Evolutionary conservation across 345 rosid species (phyloP), one percentile per base, ranked within the genome.

Genomic region (Diplotaxis tenuifolia): DNA sequence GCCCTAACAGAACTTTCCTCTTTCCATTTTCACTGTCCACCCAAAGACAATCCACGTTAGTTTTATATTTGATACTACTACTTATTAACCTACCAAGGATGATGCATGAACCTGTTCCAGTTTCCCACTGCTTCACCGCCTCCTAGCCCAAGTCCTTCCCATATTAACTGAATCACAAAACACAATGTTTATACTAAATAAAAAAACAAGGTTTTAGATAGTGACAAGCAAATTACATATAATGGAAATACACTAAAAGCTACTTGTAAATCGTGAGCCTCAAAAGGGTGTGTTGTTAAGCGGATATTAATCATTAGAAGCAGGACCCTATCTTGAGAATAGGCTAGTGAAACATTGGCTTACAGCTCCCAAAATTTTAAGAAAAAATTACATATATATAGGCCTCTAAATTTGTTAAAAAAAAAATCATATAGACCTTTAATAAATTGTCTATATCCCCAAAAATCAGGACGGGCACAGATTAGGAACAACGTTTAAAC

Each of bases 71-170:
- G 32, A 0, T n/a, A 45, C 27, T 40, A 63, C n/a, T 60, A 52
- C 20, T 1, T 0, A 1, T 45, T 20, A 55, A 55, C 10, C 16
- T 9, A 32, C 28, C 6, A 60, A 9, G 15, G 27, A 32, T 32
- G n/a, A 25, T 23, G 25, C 2, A 62, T 29, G 70, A 85, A 90
- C 98, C 96, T 88, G 88, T 83, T 80, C 98, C 98, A 94, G 65
- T 70, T 82, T 74, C 98, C 98, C 2, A 86, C 71, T 6, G 88
- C 81, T 69, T 80, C 79, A 29, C 81, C 82, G 29, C 91, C 96
- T 86, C 95, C 96, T 68, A 94, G 81, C 38, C 98, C 98, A 68
- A 94, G 93, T 78, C 97, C 98, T 84, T 87, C 86, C 97, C 95
- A 94, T 32, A 88, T 81, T 70, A 94, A 84, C 98, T 94, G 75